Evolutionary conservation across 306 rosid genomes (phyloP).

Genomic region (Carpinus viminea): DNA sequence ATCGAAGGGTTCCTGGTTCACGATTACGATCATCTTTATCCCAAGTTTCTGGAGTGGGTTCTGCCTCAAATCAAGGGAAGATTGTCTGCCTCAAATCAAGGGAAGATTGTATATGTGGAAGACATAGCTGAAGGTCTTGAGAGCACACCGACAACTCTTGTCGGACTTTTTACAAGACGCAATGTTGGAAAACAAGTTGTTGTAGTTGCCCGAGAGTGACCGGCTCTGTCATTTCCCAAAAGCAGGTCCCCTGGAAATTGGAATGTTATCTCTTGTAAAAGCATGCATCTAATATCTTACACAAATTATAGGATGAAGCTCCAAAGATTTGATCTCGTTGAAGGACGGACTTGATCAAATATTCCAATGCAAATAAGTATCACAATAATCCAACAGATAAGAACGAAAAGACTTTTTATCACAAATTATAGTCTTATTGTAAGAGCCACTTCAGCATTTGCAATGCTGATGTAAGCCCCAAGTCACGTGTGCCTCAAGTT

Average conservation of each 20-base stretch:
- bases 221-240: neutral
- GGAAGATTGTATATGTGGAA: conserved; percentile 27
- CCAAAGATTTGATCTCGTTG: too few relatives aligned
- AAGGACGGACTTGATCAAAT: too few relatives aligned
- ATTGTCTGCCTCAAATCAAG: conserved; percentile 28
- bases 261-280: neutral
- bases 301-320: too few relatives aligned
- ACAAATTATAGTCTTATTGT: too few relatives aligned
- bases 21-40: conserved; percentile 17
- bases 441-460: neutral
- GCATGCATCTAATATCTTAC: neutral
- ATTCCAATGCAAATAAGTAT: too few relatives aligned
- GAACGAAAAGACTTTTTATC: too few relatives aligned
- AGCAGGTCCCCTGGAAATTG: neutral
- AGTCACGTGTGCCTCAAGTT: too few relatives aligned
- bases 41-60: conserved; percentile 21
- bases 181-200: conserved; percentile 43
- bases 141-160: conserved; percentile 31
- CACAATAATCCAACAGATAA: too few relatives aligned
- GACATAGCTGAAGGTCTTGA: conserved; percentile 36
- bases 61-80: conserved; percentile 23
- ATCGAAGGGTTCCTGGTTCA: conserved; percentile 23
- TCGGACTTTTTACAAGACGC: conserved; percentile 34
- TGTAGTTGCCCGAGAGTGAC: conserved; percentile 12
- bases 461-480: too few relatives aligned